Percentiles rank a stretch among this genome's conserved stretches.
phyloP scores from a whole-genome alignment of 805 yeast genomes.

The Candida manassasensis region DNA sequence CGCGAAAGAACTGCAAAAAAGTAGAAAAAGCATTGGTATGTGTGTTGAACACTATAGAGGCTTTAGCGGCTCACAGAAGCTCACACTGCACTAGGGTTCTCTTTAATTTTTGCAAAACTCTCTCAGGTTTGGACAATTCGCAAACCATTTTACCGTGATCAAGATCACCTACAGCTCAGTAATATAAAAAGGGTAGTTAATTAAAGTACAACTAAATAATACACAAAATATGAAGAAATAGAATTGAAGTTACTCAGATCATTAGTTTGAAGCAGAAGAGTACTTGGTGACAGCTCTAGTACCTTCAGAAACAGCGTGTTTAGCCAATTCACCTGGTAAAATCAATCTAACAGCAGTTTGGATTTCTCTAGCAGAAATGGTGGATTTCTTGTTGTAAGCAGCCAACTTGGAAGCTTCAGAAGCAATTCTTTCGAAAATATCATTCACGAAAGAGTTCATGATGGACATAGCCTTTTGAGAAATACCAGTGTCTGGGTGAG shows the following conservation, averaged over 20 bases:
- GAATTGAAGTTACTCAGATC: slow-evolving; percentile 4
- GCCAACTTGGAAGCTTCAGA: slow-evolving; percentile 97
- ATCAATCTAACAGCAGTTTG: slow-evolving; percentile 98
- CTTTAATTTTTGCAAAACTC: too few species aligned
- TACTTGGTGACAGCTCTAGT: slow-evolving; percentile 97
- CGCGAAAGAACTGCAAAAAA: too few species aligned
- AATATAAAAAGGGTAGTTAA: slow-evolving; percentile 3
- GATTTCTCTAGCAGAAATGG: slow-evolving; percentile 96
- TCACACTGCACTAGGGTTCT: too few species aligned
- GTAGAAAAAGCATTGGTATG: too few species aligned
- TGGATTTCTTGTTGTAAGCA: slow-evolving; percentile 97
- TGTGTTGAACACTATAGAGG: too few species aligned
- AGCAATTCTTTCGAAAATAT: slow-evolving; percentile 97
- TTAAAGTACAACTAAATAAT: slow-evolving; percentile 5
- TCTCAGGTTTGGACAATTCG: too few species aligned
- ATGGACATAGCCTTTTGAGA: slow-evolving; percentile 98
- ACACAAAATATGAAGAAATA: slow-evolving; percentile 4
- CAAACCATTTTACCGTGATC: too few species aligned
- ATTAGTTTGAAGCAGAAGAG: slow-evolving; percentile 58
- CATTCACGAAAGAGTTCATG: slow-evolving; percentile 97
- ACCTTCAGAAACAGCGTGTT: slow-evolving; percentile 98
- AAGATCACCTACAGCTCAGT: not conserved
- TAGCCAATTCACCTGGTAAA: slow-evolving; percentile 97
- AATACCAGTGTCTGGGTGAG: slow-evolving; percentile 99
- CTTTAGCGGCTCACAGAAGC: too few species aligned